Evolutionary conservation across 2,329 filamentous ascomycete genomes (phyloP), one percentile per base, ranked within the genome.

Genomic region (Volutella citrinella): DNA sequence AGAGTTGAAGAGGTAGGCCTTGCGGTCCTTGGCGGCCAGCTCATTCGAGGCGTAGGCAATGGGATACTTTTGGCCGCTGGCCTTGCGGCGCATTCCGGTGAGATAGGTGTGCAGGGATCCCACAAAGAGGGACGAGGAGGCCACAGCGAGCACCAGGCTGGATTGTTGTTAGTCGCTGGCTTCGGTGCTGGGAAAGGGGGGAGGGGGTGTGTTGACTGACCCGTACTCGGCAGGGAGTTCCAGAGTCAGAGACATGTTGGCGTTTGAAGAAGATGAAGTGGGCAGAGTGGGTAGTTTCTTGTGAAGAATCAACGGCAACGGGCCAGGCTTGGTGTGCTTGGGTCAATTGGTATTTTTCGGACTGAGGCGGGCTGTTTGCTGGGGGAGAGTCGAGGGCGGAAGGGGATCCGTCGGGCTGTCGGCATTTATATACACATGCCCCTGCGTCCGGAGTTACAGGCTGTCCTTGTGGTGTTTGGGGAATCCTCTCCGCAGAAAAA

Each of bases 1-100:
- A 64, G 78, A 82, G 68, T 84, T 84, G 66, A 84, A 83, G 33
- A 57, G 54, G 56, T 61, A 73, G 26, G 71, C 77, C 30, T 68
- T 68, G 28, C 66, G 64, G 51, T 79, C 66, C 60, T 76, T 74
- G 19, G 64, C 66, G 14, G 74, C 74, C 27, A 70, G 62, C 48
- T 80, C 75, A 22, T 67, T 57, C 20, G 60, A 64, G 28, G 74
- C 79, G 49, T 82, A 83, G 26, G 72, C 51, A 32, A 63, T 68
- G 17, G 80, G 80, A 49, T 82, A 83, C 26, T 59, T 53, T 49
- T 83, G 54, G 11, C 70, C 69, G 48, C 72, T 70, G 15, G 61
- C 60, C 51, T 68, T 76, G 58, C 80, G 78, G 43, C 64, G 65
- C 10, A 48, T 52, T 39, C 56, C 59, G 10, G 74, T 76, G 34